Evolutionary conservation across 129 eudicot species (phyloP).

Genomic region (Erigeron canadensis): DNA sequence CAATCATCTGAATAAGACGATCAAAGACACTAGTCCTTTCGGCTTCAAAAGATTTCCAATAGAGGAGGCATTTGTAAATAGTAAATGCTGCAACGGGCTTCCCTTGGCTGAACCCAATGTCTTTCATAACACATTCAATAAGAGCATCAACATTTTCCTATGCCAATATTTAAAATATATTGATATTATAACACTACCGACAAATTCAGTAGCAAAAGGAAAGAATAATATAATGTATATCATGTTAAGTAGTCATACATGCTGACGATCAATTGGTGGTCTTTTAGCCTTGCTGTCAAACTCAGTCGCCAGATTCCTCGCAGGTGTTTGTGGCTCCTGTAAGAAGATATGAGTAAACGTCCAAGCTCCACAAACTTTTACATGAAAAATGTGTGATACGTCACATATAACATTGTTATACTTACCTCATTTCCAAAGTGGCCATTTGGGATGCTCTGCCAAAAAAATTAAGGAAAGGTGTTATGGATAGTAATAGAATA

Average conservation of each 20-base stretch:
- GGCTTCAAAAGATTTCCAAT: constrained; percentile 99
- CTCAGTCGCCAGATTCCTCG: constrained; percentile 53
- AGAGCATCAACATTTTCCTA: constrained; percentile 97
- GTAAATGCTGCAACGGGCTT: constrained; percentile 97
- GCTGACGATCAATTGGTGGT: constrained; percentile 85
- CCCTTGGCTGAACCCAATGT: constrained; percentile 92
- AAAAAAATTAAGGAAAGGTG: neutral
- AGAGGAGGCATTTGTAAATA: constrained; percentile 91
- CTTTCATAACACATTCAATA: constrained; percentile 82
- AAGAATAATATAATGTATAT: neutral
- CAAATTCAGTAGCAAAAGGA: constrained; percentile 8
- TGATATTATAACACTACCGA: neutral
- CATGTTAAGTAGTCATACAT: constrained; percentile 42
- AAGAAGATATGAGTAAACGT: constrained; percentile 14
- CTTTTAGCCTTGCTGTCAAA: constrained; percentile 68
- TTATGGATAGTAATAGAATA: neutral
- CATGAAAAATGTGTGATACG: constrained; percentile 30
- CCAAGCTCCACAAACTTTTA: neutral
- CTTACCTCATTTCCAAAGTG: constrained; percentile 49
- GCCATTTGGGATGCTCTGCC: constrained; percentile 68
- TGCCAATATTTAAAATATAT: constrained; percentile 20
- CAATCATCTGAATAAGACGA: constrained; percentile 97
- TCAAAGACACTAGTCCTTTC: constrained; percentile 95
- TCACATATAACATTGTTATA: constrained; percentile 18
- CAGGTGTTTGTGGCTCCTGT: constrained; percentile 78